Evolutionary conservation across 1,284 basidiomycete species (phyloP).

Genomic region (Sphagnurus paluster): DNA sequence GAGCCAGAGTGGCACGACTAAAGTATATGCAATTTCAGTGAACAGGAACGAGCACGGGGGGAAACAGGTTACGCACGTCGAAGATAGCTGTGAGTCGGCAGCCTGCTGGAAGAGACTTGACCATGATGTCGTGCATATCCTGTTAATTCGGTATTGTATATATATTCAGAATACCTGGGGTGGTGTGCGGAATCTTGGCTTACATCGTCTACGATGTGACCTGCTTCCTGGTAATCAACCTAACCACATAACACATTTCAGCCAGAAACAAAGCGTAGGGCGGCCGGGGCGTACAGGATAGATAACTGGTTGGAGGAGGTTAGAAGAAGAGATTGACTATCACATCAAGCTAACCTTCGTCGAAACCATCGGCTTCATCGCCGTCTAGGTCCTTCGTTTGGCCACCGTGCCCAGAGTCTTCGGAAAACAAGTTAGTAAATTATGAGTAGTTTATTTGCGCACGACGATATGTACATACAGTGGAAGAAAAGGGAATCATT

Average conservation of each 20-base stretch:
- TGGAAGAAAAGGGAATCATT: conserved; percentile 94
- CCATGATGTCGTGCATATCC: conserved; percentile 74
- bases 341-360: conserved; percentile 50
- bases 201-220: conserved; percentile 86
- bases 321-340: not conserved
- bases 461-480: conserved; percentile 51
- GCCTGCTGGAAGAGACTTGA: conserved; percentile 74
- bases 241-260: conserved; percentile 12
- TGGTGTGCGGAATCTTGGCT: no score
- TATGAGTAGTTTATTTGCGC: not conserved
- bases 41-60: not conserved
- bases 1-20: conserved; percentile 71
- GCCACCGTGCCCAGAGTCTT: conserved; percentile 81
- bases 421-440: conserved; percentile 18
- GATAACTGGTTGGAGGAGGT: conserved; percentile 73
- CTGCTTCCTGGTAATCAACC: conserved; percentile 68
- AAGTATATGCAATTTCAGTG: conserved; percentile 5
- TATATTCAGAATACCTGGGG: no score
- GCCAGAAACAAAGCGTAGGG: not conserved
- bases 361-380: conserved; percentile 64
- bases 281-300: conserved; percentile 57
- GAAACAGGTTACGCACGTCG: conserved; percentile 52
- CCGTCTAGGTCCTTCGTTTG: conserved; percentile 77
- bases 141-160: no score
- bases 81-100: conserved; percentile 89